Evolutionary conservation across 75 land plant genomes (phyloP).

Genomic region (Sequoia sempervirens): DNA sequence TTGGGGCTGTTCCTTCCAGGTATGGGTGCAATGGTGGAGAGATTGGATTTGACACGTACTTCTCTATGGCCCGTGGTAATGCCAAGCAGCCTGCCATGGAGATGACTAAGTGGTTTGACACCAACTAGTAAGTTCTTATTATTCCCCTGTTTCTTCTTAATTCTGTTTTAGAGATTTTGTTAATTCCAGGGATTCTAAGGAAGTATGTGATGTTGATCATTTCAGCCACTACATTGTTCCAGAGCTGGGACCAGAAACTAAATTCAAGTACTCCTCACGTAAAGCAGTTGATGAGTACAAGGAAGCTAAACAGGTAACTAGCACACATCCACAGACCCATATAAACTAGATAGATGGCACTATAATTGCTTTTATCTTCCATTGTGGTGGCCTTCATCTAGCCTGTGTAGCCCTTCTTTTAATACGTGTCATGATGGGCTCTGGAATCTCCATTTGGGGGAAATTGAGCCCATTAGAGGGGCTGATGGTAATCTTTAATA

Average conservation of each 20-base stretch:
- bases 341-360: background rate
- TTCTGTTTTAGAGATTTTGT: background rate
- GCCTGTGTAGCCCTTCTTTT: background rate
- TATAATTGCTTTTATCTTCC: background rate
- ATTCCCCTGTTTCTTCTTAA: background rate
- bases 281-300: conserved; percentile 72
- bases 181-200: background rate
- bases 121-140: conserved; percentile 66
- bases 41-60: conserved; percentile 64
- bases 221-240: conserved; percentile 80
- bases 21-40: conserved; percentile 76
- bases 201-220: background rate
- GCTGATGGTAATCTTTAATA: no score
- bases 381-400: background rate
- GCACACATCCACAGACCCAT: background rate
- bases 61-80: conserved; percentile 87
- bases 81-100: conserved; percentile 79
- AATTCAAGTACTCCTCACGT: conserved; percentile 64
- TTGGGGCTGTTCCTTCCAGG: conserved; percentile 73
- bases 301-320: conserved; percentile 64
- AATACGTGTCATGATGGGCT: background rate
- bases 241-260: conserved; percentile 62
- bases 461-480: no score
- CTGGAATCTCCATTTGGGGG: no score
- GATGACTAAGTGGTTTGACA: conserved; percentile 94